Conservation (phyloP, 768 basidiomycete genomes). For the Ramaria rubella region DNA sequence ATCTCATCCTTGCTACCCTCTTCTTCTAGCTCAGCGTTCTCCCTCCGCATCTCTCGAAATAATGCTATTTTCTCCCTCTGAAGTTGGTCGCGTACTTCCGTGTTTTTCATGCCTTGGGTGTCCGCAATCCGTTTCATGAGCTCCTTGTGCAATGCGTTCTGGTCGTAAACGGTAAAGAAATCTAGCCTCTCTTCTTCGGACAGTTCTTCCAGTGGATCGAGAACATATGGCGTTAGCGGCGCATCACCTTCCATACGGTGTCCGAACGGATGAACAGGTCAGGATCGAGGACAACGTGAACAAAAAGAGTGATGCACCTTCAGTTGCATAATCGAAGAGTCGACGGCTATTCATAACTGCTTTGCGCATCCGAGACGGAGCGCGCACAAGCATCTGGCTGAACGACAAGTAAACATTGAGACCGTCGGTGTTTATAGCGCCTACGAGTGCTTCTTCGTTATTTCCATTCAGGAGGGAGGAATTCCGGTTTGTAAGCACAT, state of each 20-base stretch:
- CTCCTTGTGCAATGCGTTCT: not conserved
- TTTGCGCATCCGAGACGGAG: conserved; percentile 26
- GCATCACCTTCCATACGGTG: too few relatives aligned
- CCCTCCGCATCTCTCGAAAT: too few relatives aligned
- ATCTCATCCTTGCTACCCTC: too few relatives aligned
- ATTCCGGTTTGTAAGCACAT: conserved; percentile 18
- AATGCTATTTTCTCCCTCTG: too few relatives aligned
- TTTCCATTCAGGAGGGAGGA: conserved; percentile 11
- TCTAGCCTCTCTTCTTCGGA: not conserved
- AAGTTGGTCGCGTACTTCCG: too few relatives aligned
- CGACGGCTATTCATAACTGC: conserved; percentile 29
- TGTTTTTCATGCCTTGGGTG: too few relatives aligned
- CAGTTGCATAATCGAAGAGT: not conserved
- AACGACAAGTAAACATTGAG: conserved; percentile 22
- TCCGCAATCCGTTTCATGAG: too few relatives aligned
- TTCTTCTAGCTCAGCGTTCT: too few relatives aligned
- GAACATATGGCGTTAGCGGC: too few relatives aligned
- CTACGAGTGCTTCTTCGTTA: conserved; percentile 14
- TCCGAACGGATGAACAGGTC: too few relatives aligned
- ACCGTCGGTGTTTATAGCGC: conserved; percentile 10
- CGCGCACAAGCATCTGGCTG: conserved; percentile 26
- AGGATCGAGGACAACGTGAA: too few relatives aligned
- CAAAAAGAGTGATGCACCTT: too few relatives aligned
- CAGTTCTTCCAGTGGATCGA: not conserved
- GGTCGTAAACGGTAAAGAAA: not conserved